phyloP scores from a whole-genome alignment of 129 eudicot species.

The Flaveria linearis region DNA sequence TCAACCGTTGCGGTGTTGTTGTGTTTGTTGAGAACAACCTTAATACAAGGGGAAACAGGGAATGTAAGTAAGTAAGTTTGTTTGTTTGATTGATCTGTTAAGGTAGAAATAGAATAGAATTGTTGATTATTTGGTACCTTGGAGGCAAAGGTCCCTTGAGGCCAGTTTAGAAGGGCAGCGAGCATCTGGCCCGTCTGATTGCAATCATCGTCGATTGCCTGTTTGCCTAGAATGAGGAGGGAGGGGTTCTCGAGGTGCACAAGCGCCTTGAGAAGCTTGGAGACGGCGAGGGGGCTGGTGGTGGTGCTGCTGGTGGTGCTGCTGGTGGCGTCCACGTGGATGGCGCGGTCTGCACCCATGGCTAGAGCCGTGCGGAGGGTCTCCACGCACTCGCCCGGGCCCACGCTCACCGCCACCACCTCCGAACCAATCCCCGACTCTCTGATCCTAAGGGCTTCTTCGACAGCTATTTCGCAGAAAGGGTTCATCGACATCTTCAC shows the following conservation, averaged over 20 bases:
- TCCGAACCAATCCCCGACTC: constrained; percentile 77
- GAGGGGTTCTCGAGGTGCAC: constrained; percentile 76
- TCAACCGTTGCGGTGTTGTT: constrained; percentile 79
- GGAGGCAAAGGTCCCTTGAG: constrained; percentile 98
- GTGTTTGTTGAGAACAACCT: constrained; percentile 90
- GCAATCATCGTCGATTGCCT: constrained; percentile 99
- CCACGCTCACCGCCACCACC: constrained; percentile 88
- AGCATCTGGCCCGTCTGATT: constrained; percentile 98
- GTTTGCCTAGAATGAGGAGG: constrained; percentile 74
- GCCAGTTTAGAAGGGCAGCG: constrained; percentile 93
- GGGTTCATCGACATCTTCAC: constrained; percentile 99
- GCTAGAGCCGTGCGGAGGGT: constrained; percentile 92
- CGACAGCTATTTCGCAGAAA: constrained; percentile 87
- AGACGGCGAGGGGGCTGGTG: constrained; percentile 64
- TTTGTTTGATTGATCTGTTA: too few relatives aligned
- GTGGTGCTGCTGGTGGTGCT: neutral
- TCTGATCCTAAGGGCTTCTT: constrained; percentile 73
- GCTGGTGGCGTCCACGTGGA: constrained; percentile 69
- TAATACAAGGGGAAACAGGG: neutral
- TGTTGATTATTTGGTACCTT: constrained; percentile 44
- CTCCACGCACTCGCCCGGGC: constrained; percentile 68
- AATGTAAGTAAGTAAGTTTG: neutral
- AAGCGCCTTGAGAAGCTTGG: constrained; percentile 82
- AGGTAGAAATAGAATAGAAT: too few relatives aligned
- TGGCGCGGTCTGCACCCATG: constrained; percentile 95